phyloP scores from a whole-genome alignment of 805 yeast genomes.

The Starmera amethionina region DNA sequence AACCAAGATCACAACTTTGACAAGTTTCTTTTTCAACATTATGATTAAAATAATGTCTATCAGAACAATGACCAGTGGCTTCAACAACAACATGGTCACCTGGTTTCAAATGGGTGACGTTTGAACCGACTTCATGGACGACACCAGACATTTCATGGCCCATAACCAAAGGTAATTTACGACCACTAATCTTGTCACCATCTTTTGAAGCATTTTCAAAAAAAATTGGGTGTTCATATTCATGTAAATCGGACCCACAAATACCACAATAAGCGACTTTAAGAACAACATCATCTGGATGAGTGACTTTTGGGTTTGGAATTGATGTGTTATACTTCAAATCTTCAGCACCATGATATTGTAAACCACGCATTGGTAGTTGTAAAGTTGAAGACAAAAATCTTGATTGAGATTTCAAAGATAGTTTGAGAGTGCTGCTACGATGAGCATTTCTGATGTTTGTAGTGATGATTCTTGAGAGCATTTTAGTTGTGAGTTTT shows the following conservation, averaged over 20 bases:
- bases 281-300: constrained; percentile 32
- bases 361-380: constrained; percentile 27
- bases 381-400: not conserved
- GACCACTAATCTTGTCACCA: constrained; percentile 19
- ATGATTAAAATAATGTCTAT: constrained; percentile 19
- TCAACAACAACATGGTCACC: constrained; percentile 53
- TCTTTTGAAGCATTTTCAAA: constrained; percentile 34
- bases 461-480: not conserved
- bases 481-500: not conserved
- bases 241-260: constrained; percentile 55
- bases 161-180: constrained; percentile 45
- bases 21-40: constrained; percentile 22
- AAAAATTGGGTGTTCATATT: constrained; percentile 51
- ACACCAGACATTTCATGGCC: constrained; percentile 57
- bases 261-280: constrained; percentile 45
- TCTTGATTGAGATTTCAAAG: not conserved
- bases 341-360: constrained; percentile 30
- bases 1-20: constrained; percentile 32
- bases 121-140: constrained; percentile 41
- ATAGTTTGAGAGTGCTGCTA: too few relatives aligned
- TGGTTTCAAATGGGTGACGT: constrained; percentile 36
- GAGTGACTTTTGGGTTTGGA: constrained; percentile 25
- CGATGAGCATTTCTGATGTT: not conserved
- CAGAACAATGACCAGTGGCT: constrained; percentile 35
- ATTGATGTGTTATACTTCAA: constrained; percentile 23